Conservation (phyloP, 208 protist species). For the Leishmania aethiopica region DNA sequence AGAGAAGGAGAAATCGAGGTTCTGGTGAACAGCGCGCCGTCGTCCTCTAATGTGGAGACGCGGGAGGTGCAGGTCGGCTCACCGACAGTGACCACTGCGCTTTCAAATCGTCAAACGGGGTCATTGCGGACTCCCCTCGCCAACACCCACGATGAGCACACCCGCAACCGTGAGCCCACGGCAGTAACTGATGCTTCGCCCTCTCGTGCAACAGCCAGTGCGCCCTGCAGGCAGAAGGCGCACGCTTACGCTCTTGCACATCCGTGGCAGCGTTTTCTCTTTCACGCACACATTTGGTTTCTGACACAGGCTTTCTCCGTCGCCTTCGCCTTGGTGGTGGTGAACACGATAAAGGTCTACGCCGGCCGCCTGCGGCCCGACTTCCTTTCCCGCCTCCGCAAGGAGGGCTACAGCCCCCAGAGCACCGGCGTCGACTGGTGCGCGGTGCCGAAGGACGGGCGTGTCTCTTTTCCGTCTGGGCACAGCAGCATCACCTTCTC, state of each 20-base stretch:
- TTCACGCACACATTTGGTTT: slow-evolving; percentile 54
- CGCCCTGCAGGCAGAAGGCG: not conserved
- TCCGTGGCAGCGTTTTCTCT: slow-evolving; percentile 27
- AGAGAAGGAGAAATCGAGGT: not conserved
- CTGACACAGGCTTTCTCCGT: slow-evolving; percentile 56
- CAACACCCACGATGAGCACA: not conserved
- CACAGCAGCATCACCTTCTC: slow-evolving; percentile 88
- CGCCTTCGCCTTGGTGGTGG: slow-evolving; percentile 45
- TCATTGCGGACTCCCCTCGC: not conserved
- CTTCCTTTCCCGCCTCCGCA: slow-evolving; percentile 55
- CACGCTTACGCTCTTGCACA: not conserved
- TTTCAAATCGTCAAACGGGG: not conserved
- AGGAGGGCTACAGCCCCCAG: not conserved
- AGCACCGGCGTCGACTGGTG: slow-evolving; percentile 24
- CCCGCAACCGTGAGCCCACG: not conserved
- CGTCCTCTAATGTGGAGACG: not conserved
- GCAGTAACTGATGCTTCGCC: too few species aligned
- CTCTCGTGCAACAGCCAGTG: not conserved
- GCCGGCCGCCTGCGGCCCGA: slow-evolving; percentile 67
- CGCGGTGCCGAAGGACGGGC: slow-evolving; percentile 48
- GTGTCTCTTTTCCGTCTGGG: slow-evolving; percentile 90
- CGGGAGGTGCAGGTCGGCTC: not conserved
- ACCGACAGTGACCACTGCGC: not conserved
- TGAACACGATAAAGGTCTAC: slow-evolving; percentile 61
- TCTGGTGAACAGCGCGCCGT: not conserved